phyloP scores from a whole-genome alignment of 1,284 basidiomycete species.

The Farysia itapuensis region DNA sequence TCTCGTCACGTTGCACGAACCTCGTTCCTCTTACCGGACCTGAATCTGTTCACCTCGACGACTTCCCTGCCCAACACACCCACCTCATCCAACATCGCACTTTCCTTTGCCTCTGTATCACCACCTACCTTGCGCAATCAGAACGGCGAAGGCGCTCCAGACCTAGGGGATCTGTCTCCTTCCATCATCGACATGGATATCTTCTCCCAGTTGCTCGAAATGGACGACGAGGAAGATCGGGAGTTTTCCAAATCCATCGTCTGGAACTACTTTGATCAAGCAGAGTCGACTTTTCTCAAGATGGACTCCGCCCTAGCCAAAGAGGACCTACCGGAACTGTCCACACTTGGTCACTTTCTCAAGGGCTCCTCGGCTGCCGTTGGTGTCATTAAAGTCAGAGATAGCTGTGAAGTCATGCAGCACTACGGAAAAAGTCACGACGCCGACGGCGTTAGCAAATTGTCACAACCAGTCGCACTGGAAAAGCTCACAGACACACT shows the following conservation, averaged over 20 bases:
- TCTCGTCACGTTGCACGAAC: too few species aligned
- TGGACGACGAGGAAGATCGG: slow-evolving; percentile 77
- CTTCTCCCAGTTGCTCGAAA: slow-evolving; percentile 81
- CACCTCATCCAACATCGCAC: too few species aligned
- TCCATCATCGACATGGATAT: slow-evolving; percentile 73
- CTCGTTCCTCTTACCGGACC: too few species aligned
- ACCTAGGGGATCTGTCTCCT: slow-evolving; percentile 35
- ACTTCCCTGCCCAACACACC: too few species aligned
- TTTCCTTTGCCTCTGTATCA: too few species aligned
- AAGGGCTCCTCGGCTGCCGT: slow-evolving; percentile 92
- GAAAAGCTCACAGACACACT: slow-evolving; percentile 37
- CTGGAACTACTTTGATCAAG: slow-evolving; percentile 72
- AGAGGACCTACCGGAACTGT: slow-evolving; percentile 70
- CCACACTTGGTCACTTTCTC: slow-evolving; percentile 82
- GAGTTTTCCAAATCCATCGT: slow-evolving; percentile 80
- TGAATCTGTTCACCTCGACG: too few species aligned
- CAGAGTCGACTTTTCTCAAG: slow-evolving; percentile 69
- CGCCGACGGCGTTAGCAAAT: slow-evolving; percentile 43
- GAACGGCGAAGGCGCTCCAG: too few species aligned
- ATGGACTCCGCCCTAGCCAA: slow-evolving; percentile 74
- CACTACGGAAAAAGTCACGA: slow-evolving; percentile 69
- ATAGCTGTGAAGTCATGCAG: slow-evolving; percentile 83
- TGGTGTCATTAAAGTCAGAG: slow-evolving; percentile 77
- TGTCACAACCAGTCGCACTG: slow-evolving; percentile 39
- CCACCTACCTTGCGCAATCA: too few species aligned